Percentiles rank a stretch among this genome's conserved stretches.
These are phyloP conservation scores for Lactifluus hygrophoroides DNA, from an alignment of 768 basidiomycete genomes.

Conservation along the genomic window DNA sequence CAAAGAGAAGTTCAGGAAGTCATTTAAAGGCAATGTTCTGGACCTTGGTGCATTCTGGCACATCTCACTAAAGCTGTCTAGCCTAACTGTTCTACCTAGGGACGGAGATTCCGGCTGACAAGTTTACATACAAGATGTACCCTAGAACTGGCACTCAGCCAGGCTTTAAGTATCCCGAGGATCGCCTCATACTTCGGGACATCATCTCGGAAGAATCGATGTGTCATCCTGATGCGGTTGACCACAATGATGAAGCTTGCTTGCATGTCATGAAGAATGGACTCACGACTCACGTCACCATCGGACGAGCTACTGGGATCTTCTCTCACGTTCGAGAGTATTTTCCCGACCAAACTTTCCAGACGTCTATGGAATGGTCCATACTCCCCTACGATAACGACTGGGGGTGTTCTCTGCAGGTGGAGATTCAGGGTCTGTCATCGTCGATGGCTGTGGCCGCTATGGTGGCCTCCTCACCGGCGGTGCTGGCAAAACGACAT, in stretches of 20 bases:
- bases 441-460: slow-evolving; percentile 21
- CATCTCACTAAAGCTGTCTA: not conserved
- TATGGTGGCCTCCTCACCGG: slow-evolving; percentile 25
- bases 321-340: not conserved
- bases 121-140: not conserved
- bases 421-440: slow-evolving; percentile 27
- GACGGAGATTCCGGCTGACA: not conserved
- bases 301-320: not conserved
- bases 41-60: slow-evolving; percentile 20
- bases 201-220: slow-evolving; percentile 28
- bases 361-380: slow-evolving; percentile 17
- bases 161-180: not conserved
- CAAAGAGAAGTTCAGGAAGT: not conserved
- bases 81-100: slow-evolving; percentile 11
- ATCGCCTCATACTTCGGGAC: slow-evolving; percentile 23
- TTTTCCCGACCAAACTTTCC: not conserved
- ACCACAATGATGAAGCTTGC: slow-evolving; percentile 23
- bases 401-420: slow-evolving; percentile 22
- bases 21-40: slow-evolving; percentile 9
- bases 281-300: slow-evolving; percentile 22
- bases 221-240: slow-evolving; percentile 22
- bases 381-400: slow-evolving; percentile 20
- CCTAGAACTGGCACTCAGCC: not conserved
- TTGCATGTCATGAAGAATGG: slow-evolving; percentile 33
- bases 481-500: slow-evolving; percentile 18